These are phyloP conservation scores for Edaphochlamys debaryana DNA, from an alignment of 139 green algal genomes.

Conservation along the genomic window DNA sequence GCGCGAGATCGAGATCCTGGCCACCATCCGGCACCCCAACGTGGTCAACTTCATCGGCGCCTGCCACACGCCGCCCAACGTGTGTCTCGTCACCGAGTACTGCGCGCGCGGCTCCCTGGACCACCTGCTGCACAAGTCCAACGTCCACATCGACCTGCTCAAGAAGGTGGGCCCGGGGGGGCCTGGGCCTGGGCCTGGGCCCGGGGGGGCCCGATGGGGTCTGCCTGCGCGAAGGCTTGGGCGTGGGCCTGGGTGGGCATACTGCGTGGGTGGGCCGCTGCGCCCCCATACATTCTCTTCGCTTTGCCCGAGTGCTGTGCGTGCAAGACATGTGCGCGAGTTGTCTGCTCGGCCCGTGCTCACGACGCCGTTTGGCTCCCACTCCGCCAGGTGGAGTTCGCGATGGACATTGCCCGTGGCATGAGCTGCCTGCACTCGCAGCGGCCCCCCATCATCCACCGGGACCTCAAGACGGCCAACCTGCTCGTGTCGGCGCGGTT, in stretches of 20 bases:
- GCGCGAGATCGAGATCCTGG: slow-evolving; percentile 69
- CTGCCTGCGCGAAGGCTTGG: too few relatives aligned
- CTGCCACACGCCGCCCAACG: slow-evolving; percentile 61
- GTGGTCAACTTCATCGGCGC: slow-evolving; percentile 59
- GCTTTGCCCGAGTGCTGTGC: too few relatives aligned
- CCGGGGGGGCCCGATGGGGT: too few relatives aligned
- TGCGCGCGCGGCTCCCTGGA: slow-evolving; percentile 67
- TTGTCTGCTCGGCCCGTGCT: too few relatives aligned
- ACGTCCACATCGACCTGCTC: slow-evolving; percentile 42
- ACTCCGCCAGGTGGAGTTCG: slow-evolving; percentile 58
- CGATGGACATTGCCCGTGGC: slow-evolving; percentile 66
- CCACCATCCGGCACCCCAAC: slow-evolving; percentile 69
- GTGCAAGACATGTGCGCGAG: too few relatives aligned
- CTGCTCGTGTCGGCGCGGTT: slow-evolving; percentile 69
- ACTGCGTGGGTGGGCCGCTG: too few relatives aligned
- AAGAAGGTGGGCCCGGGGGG: slow-evolving; percentile 44
- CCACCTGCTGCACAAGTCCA: slow-evolving; percentile 57
- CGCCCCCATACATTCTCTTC: too few relatives aligned
- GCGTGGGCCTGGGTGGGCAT: too few relatives aligned
- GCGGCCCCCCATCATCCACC: slow-evolving; percentile 62
- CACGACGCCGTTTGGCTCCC: too few relatives aligned
- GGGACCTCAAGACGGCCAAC: slow-evolving; percentile 73
- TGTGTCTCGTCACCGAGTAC: slow-evolving; percentile 71
- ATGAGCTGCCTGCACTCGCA: slow-evolving; percentile 71
- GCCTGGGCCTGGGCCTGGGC: too few relatives aligned